Conservation (phyloP, 192 early-diverging fungal genomes). For the Coemansia sp. region DNA sequence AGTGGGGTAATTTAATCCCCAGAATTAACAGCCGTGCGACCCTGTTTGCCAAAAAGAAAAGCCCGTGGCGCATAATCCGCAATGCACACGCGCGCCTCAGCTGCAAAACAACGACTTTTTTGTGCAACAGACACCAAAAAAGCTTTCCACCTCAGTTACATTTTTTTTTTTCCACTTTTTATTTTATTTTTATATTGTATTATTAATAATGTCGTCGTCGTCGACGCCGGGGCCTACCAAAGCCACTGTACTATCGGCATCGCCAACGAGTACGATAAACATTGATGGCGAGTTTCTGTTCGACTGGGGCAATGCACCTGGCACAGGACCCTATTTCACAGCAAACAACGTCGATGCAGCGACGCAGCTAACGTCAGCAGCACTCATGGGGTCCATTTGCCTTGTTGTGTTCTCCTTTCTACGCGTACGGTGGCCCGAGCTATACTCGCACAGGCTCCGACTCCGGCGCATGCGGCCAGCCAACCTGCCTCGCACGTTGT, state of each 20-base stretch:
- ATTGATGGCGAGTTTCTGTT: slow-evolving; percentile 39
- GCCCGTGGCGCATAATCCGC: not conserved
- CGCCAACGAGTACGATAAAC: slow-evolving; percentile 15
- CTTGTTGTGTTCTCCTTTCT: slow-evolving; percentile 48
- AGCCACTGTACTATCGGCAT: not conserved
- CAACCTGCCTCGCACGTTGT: slow-evolving; percentile 46
- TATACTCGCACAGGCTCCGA: slow-evolving; percentile 56
- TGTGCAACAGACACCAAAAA: not conserved
- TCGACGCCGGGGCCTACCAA: not conserved
- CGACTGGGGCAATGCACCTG: slow-evolving; percentile 53
- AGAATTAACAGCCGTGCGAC: not conserved
- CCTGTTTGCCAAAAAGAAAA: not conserved
- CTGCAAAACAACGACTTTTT: not conserved
- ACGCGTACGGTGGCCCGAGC: slow-evolving; percentile 50
- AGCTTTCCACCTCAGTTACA: not conserved
- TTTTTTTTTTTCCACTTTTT: not conserved
- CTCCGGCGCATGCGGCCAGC: slow-evolving; percentile 52
- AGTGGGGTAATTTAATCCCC: not conserved
- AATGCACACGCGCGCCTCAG: not conserved
- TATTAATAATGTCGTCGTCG: not conserved
- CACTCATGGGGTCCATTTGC: slow-evolving; percentile 41
- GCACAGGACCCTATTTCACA: slow-evolving; percentile 49
- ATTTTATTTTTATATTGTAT: not conserved
- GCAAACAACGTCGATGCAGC: slow-evolving; percentile 53
- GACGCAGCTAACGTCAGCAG: slow-evolving; percentile 51